Evolutionary conservation across 2,329 filamentous ascomycete genomes (phyloP), one percentile per base, ranked within the genome.

Genomic region (Rugonectria rugulosa): DNA sequence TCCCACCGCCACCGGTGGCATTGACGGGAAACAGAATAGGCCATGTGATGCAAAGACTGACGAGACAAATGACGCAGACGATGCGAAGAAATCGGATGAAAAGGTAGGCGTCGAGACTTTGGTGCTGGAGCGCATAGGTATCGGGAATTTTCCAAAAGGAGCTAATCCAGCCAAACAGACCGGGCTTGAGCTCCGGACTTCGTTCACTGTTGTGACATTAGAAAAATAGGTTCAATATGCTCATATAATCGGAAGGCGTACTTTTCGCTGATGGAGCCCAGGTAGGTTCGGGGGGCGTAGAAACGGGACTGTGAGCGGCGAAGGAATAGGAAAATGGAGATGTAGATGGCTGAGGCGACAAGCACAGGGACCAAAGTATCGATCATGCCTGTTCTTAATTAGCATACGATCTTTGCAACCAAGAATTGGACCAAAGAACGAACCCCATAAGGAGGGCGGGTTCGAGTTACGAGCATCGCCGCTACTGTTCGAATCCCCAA

Each of bases 51-150:
- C 83, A 79, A 68, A 88, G 91, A 54, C 95, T 95, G 9, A 93
- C 88, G 40, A 97, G 83, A 74, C 89, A 93, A 62, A 96, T 89
- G 56, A 88, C 88, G 69, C 92, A 91, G 61, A 98, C 77, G 69
- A 94, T 67, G 38, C 75, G 77, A 50, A 77, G 66, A 49, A 75
- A 97, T 29, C 94, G 91, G 21, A 98, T 81, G 72, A 96, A 92
- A 45, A 98, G 86, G 73, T 93, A 98, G 27, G 90, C 90, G 72
- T 99, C 94, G 60, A 99, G 84, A 1, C 92, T 96, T 71, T 94
- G 91, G 77, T 97, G 92, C 68, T 95, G 90, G 19, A 98, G 84
- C 20, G 93, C 86, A 68, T 91, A 92, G 37, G 87, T 87, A 71
- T 98, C 93, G 3, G 83, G 82, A 37, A 85, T 82, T 64, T 82